Evolutionary conservation across 306 rosid genomes (phyloP), one percentile per base, ranked within the genome.

Genomic region (Prunus armeniaca): DNA sequence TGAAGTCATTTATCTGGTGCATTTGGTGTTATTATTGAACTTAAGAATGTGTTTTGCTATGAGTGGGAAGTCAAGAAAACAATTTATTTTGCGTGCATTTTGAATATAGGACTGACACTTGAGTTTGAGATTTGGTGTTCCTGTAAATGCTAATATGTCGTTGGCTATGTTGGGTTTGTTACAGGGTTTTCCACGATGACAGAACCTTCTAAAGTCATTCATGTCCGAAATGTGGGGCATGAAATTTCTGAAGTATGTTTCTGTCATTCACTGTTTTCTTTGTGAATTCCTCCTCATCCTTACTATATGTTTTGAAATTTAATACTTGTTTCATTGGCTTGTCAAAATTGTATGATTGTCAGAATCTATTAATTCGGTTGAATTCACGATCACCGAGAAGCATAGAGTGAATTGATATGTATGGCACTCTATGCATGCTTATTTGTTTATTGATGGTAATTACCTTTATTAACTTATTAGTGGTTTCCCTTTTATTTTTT

Each of bases 161-260:
- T 6, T 41, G 12, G 10, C 17, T 67, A 10, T 9, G 54, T 76
- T 81, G 72, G 67, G 58, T 73, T 60, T 65, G 82, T 81, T 80
- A 9, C 82, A 88, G 97, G 86, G 71, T 75, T 49, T 61, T 79
- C 78, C 65, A 79, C 82, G 71, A 95, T 95, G 98, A 77, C 97
- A 63, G 98, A 95, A 75, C 92, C 97, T 78, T 95, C 98, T 14
- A 95, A 95, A 84, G 98, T 95, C 80, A 89, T 95, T 77, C 98
- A 95, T 72, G 96, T 95, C 82, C 93, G 98, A 66, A 95, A 95
- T 76, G 98, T 92, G 69, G 98, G 97, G 15, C 98, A 89, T 75
- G 98, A 95, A 82, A 90, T 92, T 76, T 88, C 98, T 62, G 96
- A 95, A 86, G 98, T 95, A 79, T 50, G 62, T 61, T 71, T 46